phyloP scores from a whole-genome alignment of 2,329 filamentous ascomycete genomes.

The Cryphonectria nitschkei region DNA sequence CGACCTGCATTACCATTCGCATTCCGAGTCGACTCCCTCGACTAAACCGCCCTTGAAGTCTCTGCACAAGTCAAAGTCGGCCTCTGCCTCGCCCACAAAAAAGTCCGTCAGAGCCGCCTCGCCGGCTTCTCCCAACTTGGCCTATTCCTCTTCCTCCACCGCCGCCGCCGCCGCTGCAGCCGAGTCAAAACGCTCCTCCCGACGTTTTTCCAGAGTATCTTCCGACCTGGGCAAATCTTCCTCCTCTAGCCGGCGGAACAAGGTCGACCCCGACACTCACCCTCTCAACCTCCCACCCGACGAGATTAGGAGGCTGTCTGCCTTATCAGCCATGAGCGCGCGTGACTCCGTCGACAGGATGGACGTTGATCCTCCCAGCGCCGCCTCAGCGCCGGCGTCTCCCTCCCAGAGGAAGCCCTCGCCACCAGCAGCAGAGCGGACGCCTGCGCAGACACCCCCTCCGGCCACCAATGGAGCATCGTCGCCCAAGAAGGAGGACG shows the following conservation, averaged over 20 bases:
- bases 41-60: conserved; percentile 37
- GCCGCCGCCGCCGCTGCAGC: conserved; percentile 35
- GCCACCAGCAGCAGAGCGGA: conserved; percentile 37
- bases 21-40: conserved; percentile 41
- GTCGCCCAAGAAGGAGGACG: conserved; percentile 49
- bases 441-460: conserved; percentile 44
- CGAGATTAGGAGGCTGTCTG: conserved; percentile 77
- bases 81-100: conserved; percentile 43
- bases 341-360: conserved; percentile 60
- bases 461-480: conserved; percentile 55
- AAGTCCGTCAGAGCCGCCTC: conserved; percentile 41
- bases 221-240: conserved; percentile 51
- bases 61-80: conserved; percentile 35
- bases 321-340: conserved; percentile 65
- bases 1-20: conserved; percentile 28
- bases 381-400: conserved; percentile 54
- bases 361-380: conserved; percentile 70
- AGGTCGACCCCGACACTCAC: conserved; percentile 73
- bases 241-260: conserved; percentile 52
- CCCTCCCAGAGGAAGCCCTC: conserved; percentile 51
- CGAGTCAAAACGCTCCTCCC: conserved; percentile 43
- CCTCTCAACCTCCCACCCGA: conserved; percentile 90
- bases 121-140: conserved; percentile 36
- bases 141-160: background rate
- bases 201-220: conserved; percentile 52